Percentiles rank a stretch among this genome's conserved stretches.
These are phyloP conservation scores for Bryum argenteum DNA, from an alignment of 225 moss, liverwort and hornwort genomes.

Conservation along the genomic window DNA sequence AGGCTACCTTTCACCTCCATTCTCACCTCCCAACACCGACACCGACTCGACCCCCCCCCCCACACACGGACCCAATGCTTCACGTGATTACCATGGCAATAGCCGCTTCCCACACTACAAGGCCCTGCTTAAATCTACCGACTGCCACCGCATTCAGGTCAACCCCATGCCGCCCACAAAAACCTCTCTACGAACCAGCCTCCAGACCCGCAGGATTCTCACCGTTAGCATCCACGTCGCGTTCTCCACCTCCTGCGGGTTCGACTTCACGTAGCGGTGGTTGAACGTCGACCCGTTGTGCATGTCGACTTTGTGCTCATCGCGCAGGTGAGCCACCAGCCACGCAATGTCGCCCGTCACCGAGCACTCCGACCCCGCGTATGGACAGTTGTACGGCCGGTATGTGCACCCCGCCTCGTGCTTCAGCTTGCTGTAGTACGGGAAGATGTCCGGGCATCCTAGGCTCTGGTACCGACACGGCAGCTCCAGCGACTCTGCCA, in stretches of 20 bases:
- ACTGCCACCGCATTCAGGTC: background rate
- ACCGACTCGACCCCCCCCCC: background rate
- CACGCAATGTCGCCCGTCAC: constrained; percentile 94
- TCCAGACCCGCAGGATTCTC: constrained; percentile 21
- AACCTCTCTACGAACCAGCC: too few relatives aligned
- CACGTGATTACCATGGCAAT: background rate
- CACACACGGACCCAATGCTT: background rate
- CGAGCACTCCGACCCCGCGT: constrained; percentile 97
- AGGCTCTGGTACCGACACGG: constrained; percentile 93
- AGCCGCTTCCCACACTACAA: too few relatives aligned
- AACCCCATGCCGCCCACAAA: background rate
- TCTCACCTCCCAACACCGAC: background rate
- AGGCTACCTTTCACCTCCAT: background rate
- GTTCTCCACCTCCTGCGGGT: constrained; percentile 99
- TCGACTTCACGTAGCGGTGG: constrained; percentile 99
- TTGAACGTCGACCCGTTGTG: constrained; percentile 98
- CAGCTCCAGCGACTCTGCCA: constrained; percentile 94
- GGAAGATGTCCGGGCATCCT: constrained; percentile 97
- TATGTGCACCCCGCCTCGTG: constrained; percentile 96
- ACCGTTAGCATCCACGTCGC: constrained; percentile 99
- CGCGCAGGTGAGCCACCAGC: constrained; percentile 90
- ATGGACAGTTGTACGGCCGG: constrained; percentile 95
- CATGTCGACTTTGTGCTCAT: constrained; percentile 99
- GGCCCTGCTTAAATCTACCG: background rate
- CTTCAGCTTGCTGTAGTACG: constrained; percentile 98